Evolutionary conservation across 2,329 filamentous ascomycete genomes (phyloP), one percentile per base, ranked within the genome.

Genomic region (Leptographium radiaticola): DNA sequence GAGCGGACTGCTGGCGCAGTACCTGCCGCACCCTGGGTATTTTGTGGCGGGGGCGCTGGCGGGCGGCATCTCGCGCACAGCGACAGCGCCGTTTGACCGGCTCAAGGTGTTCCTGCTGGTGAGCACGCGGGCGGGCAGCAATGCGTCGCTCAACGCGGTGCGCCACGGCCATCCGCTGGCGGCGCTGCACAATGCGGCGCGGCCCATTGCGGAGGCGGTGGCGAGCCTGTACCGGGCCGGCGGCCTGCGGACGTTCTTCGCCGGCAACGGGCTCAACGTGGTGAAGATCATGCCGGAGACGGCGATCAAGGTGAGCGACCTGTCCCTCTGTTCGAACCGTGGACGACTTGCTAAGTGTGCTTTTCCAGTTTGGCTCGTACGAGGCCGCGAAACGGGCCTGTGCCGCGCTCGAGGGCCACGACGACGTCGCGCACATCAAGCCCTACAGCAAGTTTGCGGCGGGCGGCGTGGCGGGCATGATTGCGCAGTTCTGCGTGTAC

Each of bases 201-300:
- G 76, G 58, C 87, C 90, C 8, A 77, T 97, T 44, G 67, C 80
- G 50, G 80, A 82, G 61, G 91, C 89, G 12, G 74, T 86, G 47
- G 81, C 80, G 63, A 87, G 89, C 53, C 70, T 98, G 49, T 96
- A 89, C 82, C 82, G 79, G 59, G 83, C 88, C 15, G 93, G 93
- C 53, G 93, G 93, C 2, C 73, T 95, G 56, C 80, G 87, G 55
- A 94, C 89, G 65, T 82, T 97, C 60, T 98, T 96, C 71, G 90
- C 91, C 60, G 90, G 93, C 40, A 98, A 98, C 64, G 93, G 93
- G 4, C 74, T 98, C 61, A 98, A 98, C 62, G 89, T 98, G 3
- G 69, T 96, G 64, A 98, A 98, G 69, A 93, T 98, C 57, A 95
- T 97, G 89, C 93, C 93, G 0, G 93, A 98, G 71, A 96, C 91